A percentile compares a stretch with the other conserved stretches of the same genome.
phyloP scores from a whole-genome alignment of 441 rosid species.

The Macaranga tanarius region DNA sequence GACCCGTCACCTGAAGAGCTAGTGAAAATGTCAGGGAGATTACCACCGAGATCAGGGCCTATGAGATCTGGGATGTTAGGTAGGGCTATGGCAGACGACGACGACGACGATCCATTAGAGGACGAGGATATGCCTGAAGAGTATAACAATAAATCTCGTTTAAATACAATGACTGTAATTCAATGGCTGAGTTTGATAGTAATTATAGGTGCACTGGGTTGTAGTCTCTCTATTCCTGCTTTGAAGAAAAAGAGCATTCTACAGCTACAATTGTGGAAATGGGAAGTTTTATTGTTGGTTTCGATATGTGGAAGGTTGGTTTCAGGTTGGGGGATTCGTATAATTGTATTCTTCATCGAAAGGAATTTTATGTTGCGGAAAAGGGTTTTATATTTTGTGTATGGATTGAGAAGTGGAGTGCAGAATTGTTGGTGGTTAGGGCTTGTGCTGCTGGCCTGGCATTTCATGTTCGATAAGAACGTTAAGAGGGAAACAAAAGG shows the following conservation, averaged over 20 bases:
- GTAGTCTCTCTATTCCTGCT: slow-evolving; percentile 35
- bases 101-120: slow-evolving; percentile 54
- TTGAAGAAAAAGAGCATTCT: slow-evolving; percentile 34
- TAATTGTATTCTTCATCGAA: slow-evolving; percentile 60
- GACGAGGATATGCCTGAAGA: slow-evolving; percentile 69
- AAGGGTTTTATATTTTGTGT: slow-evolving; percentile 71
- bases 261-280: slow-evolving; percentile 73
- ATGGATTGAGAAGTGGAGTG: slow-evolving; percentile 68
- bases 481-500: slow-evolving; percentile 35
- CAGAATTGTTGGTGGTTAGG: slow-evolving; percentile 79
- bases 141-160: slow-evolving; percentile 24
- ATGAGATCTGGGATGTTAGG: slow-evolving; percentile 38
- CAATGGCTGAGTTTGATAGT: slow-evolving; percentile 65
- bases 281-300: slow-evolving; percentile 65
- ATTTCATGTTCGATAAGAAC: slow-evolving; percentile 46
- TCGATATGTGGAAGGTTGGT: slow-evolving; percentile 80
- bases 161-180: slow-evolving; percentile 42
- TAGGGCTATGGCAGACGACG: slow-evolving; percentile 32
- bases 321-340: slow-evolving; percentile 81
- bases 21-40: slow-evolving; percentile 30
- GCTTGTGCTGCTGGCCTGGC: slow-evolving; percentile 61
- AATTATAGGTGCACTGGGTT: slow-evolving; percentile 36
- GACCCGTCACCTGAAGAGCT: slow-evolving; percentile 51
- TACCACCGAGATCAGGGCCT: slow-evolving; percentile 37
- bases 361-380: slow-evolving; percentile 61